Evolutionary conservation across 305 asterid species (phyloP).

Genomic region (Fraxinus velutina): DNA sequence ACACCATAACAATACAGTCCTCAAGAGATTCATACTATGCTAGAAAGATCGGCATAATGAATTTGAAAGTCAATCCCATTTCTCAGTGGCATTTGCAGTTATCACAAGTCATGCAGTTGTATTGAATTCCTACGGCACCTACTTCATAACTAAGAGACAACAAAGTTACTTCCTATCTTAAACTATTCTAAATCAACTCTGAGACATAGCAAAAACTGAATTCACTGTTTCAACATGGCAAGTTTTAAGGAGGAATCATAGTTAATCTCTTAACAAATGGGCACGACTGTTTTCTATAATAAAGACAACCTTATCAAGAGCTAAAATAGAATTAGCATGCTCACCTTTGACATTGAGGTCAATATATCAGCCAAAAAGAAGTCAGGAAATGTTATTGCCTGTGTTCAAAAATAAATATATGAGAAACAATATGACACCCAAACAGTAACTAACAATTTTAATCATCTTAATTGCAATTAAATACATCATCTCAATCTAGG

Average conservation of each 20-base stretch:
- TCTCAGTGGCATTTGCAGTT: background rate
- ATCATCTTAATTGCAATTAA: background rate
- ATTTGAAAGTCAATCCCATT: background rate
- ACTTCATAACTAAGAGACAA: background rate
- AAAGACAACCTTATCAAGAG: constrained; percentile 11
- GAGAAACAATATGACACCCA: constrained; percentile 23
- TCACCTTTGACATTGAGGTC: constrained; percentile 98
- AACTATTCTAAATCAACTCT: background rate
- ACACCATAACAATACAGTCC: background rate
- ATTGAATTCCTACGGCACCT: background rate
- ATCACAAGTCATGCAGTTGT: background rate
- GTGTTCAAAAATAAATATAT: constrained; percentile 33
- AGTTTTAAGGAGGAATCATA: background rate
- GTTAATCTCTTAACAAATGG: constrained; percentile 10
- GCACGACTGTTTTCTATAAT: background rate
- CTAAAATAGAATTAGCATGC: constrained; percentile 24
- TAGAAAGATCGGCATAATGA: background rate
- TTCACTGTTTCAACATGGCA: constrained; percentile 4
- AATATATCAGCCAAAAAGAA: constrained; percentile 96
- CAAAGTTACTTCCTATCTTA: background rate
- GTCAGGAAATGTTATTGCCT: constrained; percentile 95
- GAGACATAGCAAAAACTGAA: constrained; percentile 2
- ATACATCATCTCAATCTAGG: background rate
- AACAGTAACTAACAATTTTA: background rate
- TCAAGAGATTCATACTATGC: background rate